A percentile compares a stretch with the other conserved stretches of the same genome.
Evolutionary conservation across 352 stramenopile genomes (phyloP).

Genomic region (Globisporangium polare): DNA sequence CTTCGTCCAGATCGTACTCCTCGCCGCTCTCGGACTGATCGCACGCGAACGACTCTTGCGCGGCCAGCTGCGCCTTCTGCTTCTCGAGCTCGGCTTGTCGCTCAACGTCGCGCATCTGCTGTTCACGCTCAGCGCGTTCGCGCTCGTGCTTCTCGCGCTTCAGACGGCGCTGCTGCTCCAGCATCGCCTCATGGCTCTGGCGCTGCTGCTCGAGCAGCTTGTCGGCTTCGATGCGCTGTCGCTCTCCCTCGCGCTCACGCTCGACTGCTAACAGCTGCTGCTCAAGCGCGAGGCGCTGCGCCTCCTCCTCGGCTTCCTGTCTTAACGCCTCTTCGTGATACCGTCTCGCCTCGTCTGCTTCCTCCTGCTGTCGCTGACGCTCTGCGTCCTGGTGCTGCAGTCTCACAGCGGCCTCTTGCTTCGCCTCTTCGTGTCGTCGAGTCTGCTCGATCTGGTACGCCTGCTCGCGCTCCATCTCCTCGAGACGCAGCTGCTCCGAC

Average conservation of each 20-base stretch:
- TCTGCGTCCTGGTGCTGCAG: too few relatives aligned
- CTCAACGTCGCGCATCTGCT: constrained; percentile 28
- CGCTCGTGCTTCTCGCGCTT: constrained; percentile 73
- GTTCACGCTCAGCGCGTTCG: constrained; percentile 41
- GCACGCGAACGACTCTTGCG: neutral
- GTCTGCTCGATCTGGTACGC: constrained; percentile 17
- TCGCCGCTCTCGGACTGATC: constrained; percentile 21
- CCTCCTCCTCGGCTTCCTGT: constrained; percentile 14
- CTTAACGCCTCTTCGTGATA: constrained; percentile 19
- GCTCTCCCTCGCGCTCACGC: constrained; percentile 23
- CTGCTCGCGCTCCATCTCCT: constrained; percentile 13
- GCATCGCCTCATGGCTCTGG: constrained; percentile 33
- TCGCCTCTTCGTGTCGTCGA: constrained; percentile 18
- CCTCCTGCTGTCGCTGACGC: neutral
- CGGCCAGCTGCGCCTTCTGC: constrained; percentile 23
- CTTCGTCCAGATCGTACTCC: constrained; percentile 34
- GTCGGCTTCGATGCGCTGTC: constrained; percentile 33
- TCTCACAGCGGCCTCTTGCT: constrained; percentile 14
- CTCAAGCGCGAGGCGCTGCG: constrained; percentile 16
- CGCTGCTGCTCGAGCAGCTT: constrained; percentile 24
- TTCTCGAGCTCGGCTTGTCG: constrained; percentile 13
- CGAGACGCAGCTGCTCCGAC: constrained; percentile 6
- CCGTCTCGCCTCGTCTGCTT: constrained; percentile 8
- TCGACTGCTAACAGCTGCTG: constrained; percentile 30
- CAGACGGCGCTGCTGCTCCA: constrained; percentile 61